These are phyloP conservation scores for Lanmaoa pseudosensibilis DNA, from an alignment of 768 basidiomycete species.

Conservation along the genomic window DNA sequence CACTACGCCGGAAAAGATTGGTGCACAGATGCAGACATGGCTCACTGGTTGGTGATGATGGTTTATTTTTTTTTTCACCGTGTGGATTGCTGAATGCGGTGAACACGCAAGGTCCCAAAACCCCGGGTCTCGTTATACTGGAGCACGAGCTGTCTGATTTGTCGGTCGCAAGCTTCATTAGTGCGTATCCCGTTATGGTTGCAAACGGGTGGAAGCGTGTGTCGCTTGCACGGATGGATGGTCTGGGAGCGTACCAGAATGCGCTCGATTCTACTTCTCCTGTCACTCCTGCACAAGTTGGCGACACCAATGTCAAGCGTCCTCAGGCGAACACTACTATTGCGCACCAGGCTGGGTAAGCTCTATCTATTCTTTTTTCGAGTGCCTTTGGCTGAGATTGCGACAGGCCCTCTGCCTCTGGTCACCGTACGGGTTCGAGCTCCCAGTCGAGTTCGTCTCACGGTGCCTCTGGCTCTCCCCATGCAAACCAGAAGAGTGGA, in stretches of 20 bases:
- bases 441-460: constrained; percentile 13
- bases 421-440: neutral
- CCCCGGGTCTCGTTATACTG: constrained; percentile 76
- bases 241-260: constrained; percentile 48
- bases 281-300: constrained; percentile 26
- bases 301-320: constrained; percentile 14
- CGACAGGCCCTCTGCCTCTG: constrained; percentile 5
- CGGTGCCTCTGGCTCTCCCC: constrained; percentile 21
- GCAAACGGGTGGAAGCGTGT: constrained; percentile 69
- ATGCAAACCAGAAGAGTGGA: constrained; percentile 36
- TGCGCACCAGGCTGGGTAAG: constrained; percentile 7
- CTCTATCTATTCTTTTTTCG: neutral
- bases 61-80: neutral
- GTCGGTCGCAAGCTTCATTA: constrained; percentile 66
- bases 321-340: constrained; percentile 14
- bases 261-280: constrained; percentile 34
- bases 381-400: neutral
- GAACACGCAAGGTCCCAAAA: constrained; percentile 53
- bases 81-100: neutral
- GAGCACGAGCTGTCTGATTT: constrained; percentile 76
- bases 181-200: constrained; percentile 60
- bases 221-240: constrained; percentile 50
- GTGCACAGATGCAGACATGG: constrained; percentile 54
- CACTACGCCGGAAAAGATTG: constrained; percentile 50
- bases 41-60: constrained; percentile 42